Base-by-base conservation (phyloP, 306 rosid genomes). In the Acacia acuminata region DNA sequence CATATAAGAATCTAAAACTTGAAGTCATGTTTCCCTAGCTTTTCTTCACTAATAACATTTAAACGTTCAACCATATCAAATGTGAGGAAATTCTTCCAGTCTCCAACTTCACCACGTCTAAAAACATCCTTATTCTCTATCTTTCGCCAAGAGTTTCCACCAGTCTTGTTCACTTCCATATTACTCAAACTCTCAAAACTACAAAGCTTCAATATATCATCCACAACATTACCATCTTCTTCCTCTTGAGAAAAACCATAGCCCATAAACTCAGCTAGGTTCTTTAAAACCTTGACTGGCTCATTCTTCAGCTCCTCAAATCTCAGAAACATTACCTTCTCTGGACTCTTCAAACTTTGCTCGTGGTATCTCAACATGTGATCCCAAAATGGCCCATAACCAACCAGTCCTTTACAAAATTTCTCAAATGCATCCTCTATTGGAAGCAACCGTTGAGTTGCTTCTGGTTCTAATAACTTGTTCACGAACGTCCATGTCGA, bases 161-260 rank as follows among this genome's bases (percentile, higher is more conserved):
- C 91, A 3, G 8, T 82, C 65, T 76, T 88, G 43, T 88, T 86
- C 70, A 86, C 88, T 75, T 82, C 82, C 83, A 88, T 44, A 34
- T 56, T 79, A 42, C 86, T 85, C 45, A 87, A 34, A 69, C 34
- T 82, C 6, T 87, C 88, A 73, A 88, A 86, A 36, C 86, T 84
- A 74, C 89, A 88, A 53, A 86, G 12, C 65, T 36, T 45, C 45
- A 76, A 44, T 43, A 88, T 70, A 34, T 82, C 65, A 75, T 58
- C 73, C 11, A 73, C 72, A 50, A 66, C 64, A 12, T 85, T 68
- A 82, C 79, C 25, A 83, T 85, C 17, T 34, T 67, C 78, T 77
- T 82, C 85, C 11, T 69, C 85, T 5, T 12, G 4, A 9, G 78
- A 55, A 27, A 82, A 82, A 8, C 66, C 72, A 42, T 15, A 43